Conservation (phyloP, 805 yeast species). For the Kluyveromyces wickerhamii region DNA sequence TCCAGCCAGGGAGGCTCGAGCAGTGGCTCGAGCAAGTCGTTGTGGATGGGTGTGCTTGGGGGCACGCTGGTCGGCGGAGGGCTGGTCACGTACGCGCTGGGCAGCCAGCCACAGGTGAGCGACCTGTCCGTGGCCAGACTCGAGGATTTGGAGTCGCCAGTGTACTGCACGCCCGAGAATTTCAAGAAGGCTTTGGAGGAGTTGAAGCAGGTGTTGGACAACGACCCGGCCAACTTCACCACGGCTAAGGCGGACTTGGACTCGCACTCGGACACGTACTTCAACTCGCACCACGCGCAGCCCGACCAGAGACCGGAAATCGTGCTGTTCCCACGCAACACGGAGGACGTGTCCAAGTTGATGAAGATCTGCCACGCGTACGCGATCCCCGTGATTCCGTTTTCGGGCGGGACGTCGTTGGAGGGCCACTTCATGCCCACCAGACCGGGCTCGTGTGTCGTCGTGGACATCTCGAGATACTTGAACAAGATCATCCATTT, state of each 20-base stretch:
- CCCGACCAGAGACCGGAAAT: conserved; percentile 51
- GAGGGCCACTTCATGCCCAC: conserved; percentile 79
- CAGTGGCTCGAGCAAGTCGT: neutral
- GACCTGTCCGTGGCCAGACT: conserved; percentile 14
- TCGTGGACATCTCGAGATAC: conserved; percentile 46
- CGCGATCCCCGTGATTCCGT: conserved; percentile 67
- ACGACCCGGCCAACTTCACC: conserved; percentile 28
- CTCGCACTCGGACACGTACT: conserved; percentile 53
- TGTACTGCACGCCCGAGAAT: conserved; percentile 31
- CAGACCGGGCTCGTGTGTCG: conserved; percentile 54
- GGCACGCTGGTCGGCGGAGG: conserved; percentile 8
- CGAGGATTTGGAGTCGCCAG: conserved; percentile 16
- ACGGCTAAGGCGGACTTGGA: conserved; percentile 35
- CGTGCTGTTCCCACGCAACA: conserved; percentile 53
- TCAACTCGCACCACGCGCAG: conserved; percentile 54
- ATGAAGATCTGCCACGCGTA: conserved; percentile 55
- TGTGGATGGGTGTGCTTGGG: conserved; percentile 1
- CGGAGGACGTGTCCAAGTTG: conserved; percentile 58
- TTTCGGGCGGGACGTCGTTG: conserved; percentile 68
- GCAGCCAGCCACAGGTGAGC: conserved; percentile 3
- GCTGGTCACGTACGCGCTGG: conserved; percentile 5
- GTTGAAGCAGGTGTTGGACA: conserved; percentile 34
- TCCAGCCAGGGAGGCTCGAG: neutral
- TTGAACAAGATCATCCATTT: conserved; percentile 52
- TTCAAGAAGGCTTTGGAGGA: conserved; percentile 35